phyloP scores from a whole-genome alignment of 2,329 filamentous ascomycete species.

The Aspergillus carbonarius region DNA sequence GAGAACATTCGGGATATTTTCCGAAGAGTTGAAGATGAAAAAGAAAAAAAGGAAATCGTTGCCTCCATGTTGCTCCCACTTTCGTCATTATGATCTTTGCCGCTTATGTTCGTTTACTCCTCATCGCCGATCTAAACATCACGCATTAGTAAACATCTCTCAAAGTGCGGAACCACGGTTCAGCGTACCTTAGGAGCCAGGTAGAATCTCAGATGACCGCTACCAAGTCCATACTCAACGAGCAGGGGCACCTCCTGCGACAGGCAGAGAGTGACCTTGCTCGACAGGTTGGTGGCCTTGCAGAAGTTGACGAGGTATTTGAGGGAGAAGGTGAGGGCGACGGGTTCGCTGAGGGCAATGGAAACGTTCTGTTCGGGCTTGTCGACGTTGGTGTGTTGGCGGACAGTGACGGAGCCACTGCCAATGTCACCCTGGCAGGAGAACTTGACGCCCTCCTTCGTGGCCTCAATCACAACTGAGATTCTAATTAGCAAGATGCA shows the following conservation, averaged over 20 bases:
- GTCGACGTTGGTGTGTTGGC: conserved; percentile 83
- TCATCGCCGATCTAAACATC: conserved; percentile 62
- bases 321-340: conserved; percentile 92
- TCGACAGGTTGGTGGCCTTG: conserved; percentile 86
- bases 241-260: conserved; percentile 95
- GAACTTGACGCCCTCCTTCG: conserved; percentile 97
- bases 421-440: conserved; percentile 91
- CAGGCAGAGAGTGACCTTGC: conserved; percentile 83
- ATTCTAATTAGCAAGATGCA: conserved; percentile 20
- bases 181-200: conserved; percentile 86
- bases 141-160: conserved; percentile 29
- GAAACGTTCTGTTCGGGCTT: conserved; percentile 83
- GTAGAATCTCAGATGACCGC: conserved; percentile 94
- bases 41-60: conserved; percentile 35
- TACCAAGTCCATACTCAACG: conserved; percentile 84
- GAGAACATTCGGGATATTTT: conserved; percentile 24
- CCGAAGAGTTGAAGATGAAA: conserved; percentile 18
- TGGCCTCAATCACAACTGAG: conserved; percentile 90
- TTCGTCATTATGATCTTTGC: conserved; percentile 30
- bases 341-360: conserved; percentile 88
- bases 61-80: conserved; percentile 50
- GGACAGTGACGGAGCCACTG: conserved; percentile 87
- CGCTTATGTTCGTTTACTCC: conserved; percentile 38
- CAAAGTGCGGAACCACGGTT: conserved; percentile 8
- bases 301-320: conserved; percentile 99